Base-by-base conservation (phyloP, 78 protist species). In the Dictyostelium citrinum region DNA sequence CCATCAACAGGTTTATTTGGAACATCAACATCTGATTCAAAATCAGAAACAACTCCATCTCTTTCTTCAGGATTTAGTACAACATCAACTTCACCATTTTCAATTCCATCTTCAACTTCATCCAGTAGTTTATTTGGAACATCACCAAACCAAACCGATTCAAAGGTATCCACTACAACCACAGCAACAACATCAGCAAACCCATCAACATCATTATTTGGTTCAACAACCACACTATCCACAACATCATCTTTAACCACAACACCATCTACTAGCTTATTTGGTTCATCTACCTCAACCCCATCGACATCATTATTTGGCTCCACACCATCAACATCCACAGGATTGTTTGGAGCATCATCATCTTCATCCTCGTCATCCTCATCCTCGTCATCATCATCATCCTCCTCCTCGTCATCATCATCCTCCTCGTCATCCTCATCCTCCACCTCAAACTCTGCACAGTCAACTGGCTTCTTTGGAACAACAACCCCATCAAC, bases 191-290 rank as follows among this genome's bases (percentile, higher is more conserved):
- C 76, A 68, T 14, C 76, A 2, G 33, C 76, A 24, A 14, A 39
- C 20, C 8, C 76, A 68, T 14, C 76, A n/a, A 29, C 79, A 72
- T 72, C 81, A 75, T 75, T 75, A n/a, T 75, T 75, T 75, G 81
- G 81, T 9, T 14, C 35, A 43, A 41, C 16, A 11, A 5, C 82
- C 7, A 46, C 67, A 49, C 29, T 68, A 3, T 39, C 83, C 6
- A 8, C 84, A 35, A 58, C 49, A 16, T 22, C 84, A 49, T 29
- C 79, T n/a, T 10, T 43, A 43, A 43, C 51, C 9, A 12, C 75
- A 68, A n/a, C 75, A 68, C 22, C 75, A 71, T 10, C 79, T 0
- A 14, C 81, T 1, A 22, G 35, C 20, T 75, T 75, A n/a, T 75
- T 75, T 75, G 81, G 81, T 43, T 2, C 35, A 43, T 20, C 61